Conservation (phyloP, 345 rosid species). For the Isatis tinctoria region DNA sequence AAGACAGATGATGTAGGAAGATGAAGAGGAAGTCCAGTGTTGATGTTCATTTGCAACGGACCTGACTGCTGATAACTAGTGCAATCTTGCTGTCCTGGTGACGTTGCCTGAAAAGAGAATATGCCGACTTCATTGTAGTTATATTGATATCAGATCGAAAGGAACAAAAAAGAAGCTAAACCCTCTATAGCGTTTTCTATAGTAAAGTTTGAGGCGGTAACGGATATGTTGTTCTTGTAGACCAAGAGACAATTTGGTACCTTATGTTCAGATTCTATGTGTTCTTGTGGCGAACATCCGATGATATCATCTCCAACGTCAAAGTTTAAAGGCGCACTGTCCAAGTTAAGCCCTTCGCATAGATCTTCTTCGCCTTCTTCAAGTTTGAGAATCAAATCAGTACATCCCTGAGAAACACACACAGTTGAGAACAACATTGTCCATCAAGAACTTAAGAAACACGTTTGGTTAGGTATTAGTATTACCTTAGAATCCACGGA, state of each 20-base stretch:
- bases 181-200: conserved; percentile 17
- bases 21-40: conserved; percentile 42
- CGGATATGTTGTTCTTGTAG: conserved; percentile 15
- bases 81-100: conserved; percentile 52
- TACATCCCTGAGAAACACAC: conserved; percentile 11
- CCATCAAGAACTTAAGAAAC: background rate
- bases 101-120: conserved; percentile 41
- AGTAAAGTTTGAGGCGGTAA: conserved; percentile 21
- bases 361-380: conserved; percentile 47
- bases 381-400: conserved; percentile 18
- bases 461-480: background rate
- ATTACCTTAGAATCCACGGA: conserved; percentile 36
- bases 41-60: conserved; percentile 23
- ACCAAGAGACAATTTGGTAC: conserved; percentile 38
- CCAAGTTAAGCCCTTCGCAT: conserved; percentile 49
- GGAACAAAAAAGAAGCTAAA: background rate
- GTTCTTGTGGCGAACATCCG: conserved; percentile 34
- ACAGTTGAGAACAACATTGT: background rate
- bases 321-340: conserved; percentile 45
- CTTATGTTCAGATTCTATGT: conserved; percentile 31
- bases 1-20: conserved; percentile 18
- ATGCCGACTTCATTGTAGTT: background rate
- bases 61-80: conserved; percentile 27
- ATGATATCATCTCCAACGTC: conserved; percentile 51
- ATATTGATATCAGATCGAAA: background rate